A percentile compares a stretch with the other conserved stretches of the same genome.
Conservation (phyloP, 306 rosid genomes). For the Neltuma alba region DNA sequence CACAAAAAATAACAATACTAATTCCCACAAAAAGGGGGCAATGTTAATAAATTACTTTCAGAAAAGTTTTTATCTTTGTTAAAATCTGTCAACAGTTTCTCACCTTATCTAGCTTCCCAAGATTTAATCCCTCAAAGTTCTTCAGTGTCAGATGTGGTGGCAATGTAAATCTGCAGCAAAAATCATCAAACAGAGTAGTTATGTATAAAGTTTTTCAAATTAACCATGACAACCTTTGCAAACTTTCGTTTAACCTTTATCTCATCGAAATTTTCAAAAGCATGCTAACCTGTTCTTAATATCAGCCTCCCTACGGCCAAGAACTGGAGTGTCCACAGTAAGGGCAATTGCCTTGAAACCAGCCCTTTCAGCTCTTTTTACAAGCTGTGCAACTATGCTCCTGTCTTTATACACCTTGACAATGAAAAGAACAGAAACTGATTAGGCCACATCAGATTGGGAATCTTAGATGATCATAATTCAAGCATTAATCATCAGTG, state of each 20-base stretch:
- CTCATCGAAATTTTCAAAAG: constrained; percentile 7
- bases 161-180: constrained; percentile 68
- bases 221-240: constrained; percentile 20
- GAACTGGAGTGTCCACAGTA: constrained; percentile 92
- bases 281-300: constrained; percentile 83
- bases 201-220: constrained; percentile 9
- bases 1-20: constrained; percentile 17
- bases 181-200: constrained; percentile 24
- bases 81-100: constrained; percentile 26
- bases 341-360: constrained; percentile 98
- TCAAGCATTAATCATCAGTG: background rate
- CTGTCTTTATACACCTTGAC: constrained; percentile 79
- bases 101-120: constrained; percentile 75
- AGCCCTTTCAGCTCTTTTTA: constrained; percentile 94
- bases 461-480: constrained; percentile 2
- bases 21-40: background rate
- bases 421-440: background rate
- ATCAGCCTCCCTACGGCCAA: constrained; percentile 97
- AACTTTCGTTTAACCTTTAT: background rate
- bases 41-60: constrained; percentile 1
- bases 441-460: constrained; percentile 17
- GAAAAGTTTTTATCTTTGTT: background rate
- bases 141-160: constrained; percentile 75
- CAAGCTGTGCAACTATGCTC: constrained; percentile 79
- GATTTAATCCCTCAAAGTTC: constrained; percentile 78